Conservation (phyloP, 108 stramenopile genomes). For the Stephanodiscus triporus region DNA sequence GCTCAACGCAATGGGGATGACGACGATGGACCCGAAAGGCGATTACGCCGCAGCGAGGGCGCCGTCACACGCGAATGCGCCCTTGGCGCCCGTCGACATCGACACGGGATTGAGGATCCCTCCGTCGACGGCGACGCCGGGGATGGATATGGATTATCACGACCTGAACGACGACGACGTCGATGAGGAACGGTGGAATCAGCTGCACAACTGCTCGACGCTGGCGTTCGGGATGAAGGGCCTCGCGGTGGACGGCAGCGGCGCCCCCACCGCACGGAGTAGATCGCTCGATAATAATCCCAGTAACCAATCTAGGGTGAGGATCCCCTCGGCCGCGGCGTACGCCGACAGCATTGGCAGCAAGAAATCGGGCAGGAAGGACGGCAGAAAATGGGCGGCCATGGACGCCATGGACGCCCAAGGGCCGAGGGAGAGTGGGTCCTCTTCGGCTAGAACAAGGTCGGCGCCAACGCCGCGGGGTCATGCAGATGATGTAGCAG, state of each 20-base stretch:
- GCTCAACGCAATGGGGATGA: conserved; percentile 39
- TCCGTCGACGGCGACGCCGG: not conserved
- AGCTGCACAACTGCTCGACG: not conserved
- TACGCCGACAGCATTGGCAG: not conserved
- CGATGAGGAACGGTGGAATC: conserved; percentile 7
- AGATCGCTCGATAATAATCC: not conserved
- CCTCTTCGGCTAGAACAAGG: not conserved
- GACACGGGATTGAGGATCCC: not conserved
- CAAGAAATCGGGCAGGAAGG: not conserved
- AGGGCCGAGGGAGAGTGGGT: conserved; percentile 8
- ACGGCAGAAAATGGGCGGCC: not conserved
- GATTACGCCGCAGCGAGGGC: not conserved
- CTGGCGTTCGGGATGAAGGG: not conserved
- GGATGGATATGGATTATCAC: conserved; percentile 19
- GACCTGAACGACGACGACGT: conserved; percentile 16
- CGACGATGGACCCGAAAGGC: not conserved
- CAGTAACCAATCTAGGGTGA: not conserved
- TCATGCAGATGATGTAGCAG: conserved; percentile 1
- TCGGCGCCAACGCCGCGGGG: not conserved
- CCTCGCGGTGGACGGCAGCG: conserved; percentile 7
- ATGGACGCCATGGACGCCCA: conserved; percentile 2
- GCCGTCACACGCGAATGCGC: not conserved
- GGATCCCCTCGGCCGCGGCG: not conserved
- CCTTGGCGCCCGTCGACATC: not conserved
- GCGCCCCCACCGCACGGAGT: not conserved